A percentile compares a stretch with the other conserved stretches of the same genome.
Evolutionary conservation across 2,329 filamentous ascomycete species (phyloP).

Genomic region (Talaromyces amestolkiae): DNA sequence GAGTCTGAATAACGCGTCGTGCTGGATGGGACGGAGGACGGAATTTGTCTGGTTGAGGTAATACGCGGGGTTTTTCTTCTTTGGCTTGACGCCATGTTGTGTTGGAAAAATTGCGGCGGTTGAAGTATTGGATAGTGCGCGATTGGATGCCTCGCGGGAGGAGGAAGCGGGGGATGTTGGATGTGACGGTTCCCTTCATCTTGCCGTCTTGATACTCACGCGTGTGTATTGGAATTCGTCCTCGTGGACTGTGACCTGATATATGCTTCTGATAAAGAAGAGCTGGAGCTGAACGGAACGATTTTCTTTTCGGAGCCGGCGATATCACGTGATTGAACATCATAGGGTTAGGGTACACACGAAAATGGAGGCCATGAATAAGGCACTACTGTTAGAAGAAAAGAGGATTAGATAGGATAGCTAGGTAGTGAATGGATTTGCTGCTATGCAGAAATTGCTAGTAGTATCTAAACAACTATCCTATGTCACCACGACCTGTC

Average conservation of each 20-base stretch:
- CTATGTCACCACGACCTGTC: not conserved
- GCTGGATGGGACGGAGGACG: constrained; percentile 86
- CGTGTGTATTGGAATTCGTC: not conserved
- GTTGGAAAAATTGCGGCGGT: constrained; percentile 22
- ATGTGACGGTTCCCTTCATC: constrained; percentile 11
- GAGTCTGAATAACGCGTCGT: constrained; percentile 58
- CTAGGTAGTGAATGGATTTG: not conserved
- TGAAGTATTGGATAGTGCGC: constrained; percentile 28
- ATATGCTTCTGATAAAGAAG: not conserved
- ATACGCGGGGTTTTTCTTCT: constrained; percentile 59
- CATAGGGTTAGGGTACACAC: not conserved
- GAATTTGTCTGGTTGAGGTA: constrained; percentile 86
- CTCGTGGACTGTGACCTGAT: not conserved
- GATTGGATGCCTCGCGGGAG: constrained; percentile 55
- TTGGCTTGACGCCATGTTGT: constrained; percentile 18
- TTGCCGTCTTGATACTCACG: not conserved
- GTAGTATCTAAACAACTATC: not conserved
- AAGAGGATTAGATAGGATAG: not conserved
- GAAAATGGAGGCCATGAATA: not conserved
- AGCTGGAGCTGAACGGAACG: not conserved
- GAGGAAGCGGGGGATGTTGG: constrained; percentile 63
- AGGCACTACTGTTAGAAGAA: not conserved
- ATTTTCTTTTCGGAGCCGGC: not conserved
- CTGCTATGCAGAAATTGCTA: not conserved
- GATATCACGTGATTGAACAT: not conserved